A percentile compares a stretch with the other conserved stretches of the same genome.
phyloP scores from a whole-genome alignment of 805 yeast genomes.

The Saccharomycopsis capsularis region DNA sequence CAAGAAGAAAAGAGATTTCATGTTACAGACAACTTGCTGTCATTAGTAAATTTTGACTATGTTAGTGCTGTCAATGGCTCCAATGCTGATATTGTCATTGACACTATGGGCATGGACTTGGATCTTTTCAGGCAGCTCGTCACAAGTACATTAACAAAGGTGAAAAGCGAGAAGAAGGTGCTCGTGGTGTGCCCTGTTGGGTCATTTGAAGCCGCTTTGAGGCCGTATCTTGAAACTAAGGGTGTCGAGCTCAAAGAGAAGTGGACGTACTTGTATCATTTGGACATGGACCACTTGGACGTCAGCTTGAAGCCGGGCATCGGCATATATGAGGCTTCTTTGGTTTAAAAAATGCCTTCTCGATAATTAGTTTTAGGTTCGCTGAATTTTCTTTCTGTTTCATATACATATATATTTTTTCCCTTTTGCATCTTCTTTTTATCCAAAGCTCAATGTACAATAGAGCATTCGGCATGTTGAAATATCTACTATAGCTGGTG shows the following conservation, averaged over 20 bases:
- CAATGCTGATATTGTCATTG: too few species aligned
- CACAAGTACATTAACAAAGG: neutral
- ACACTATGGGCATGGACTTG: slow-evolving; percentile 40
- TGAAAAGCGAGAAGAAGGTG: neutral
- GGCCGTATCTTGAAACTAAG: slow-evolving; percentile 20
- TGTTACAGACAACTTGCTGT: slow-evolving; percentile 14
- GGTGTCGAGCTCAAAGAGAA: slow-evolving; percentile 21
- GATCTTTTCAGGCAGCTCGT: slow-evolving; percentile 23
- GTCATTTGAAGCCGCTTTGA: slow-evolving; percentile 21
- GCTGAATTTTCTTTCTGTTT: too few species aligned
- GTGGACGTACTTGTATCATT: slow-evolving; percentile 41
- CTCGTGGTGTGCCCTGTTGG: slow-evolving; percentile 23
- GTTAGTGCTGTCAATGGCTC: too few species aligned
- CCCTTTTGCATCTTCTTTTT: too few species aligned
- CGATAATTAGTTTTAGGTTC: too few species aligned
- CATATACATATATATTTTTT: too few species aligned
- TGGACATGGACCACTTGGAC: slow-evolving; percentile 74
- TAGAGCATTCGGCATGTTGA: too few species aligned
- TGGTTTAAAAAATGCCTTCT: too few species aligned
- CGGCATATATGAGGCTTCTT: neutral
- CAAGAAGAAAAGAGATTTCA: too few species aligned
- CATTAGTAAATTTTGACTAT: slow-evolving; percentile 19
- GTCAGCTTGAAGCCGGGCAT: neutral
- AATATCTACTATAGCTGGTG: too few species aligned
- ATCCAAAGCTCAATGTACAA: too few species aligned